These are phyloP conservation scores for Malus hybrid DNA, from an alignment of 331 rosid genomes.

Conservation along the genomic window DNA sequence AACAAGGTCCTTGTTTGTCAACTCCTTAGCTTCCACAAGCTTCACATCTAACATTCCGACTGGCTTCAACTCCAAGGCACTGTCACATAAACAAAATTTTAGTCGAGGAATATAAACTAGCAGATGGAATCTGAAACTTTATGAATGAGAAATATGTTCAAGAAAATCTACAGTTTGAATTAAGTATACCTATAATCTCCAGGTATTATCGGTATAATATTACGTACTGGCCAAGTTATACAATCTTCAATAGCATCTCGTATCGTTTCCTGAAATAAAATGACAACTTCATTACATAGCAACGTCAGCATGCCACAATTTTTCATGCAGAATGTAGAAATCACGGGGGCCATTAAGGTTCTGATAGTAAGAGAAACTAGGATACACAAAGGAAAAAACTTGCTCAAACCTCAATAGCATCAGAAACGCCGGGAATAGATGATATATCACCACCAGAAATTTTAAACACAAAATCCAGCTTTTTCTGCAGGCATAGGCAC, in stretches of 20 bases:
- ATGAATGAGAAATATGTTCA: no score
- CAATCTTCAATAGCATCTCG: conserved; percentile 87
- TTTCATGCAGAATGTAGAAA: no score
- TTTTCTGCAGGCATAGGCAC: conserved; percentile 51
- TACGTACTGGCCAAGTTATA: conserved; percentile 90
- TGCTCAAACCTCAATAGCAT: conserved; percentile 72
- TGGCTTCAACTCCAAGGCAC: conserved; percentile 78
- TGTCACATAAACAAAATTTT: conserved; percentile 9
- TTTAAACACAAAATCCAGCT: conserved; percentile 82
- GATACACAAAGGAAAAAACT: conserved; percentile 1
- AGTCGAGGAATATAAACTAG: neutral
- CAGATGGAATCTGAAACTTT: no score
- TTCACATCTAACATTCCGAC: conserved; percentile 78
- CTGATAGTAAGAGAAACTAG: neutral
- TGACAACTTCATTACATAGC: neutral
- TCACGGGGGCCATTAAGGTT: neutral
- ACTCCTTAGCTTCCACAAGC: conserved; percentile 82
- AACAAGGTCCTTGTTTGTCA: conserved; percentile 62
- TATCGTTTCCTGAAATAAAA: conserved; percentile 61
- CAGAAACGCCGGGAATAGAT: conserved; percentile 73
- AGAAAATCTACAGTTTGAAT: neutral
- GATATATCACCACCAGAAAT: conserved; percentile 77
- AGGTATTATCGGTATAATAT: conserved; percentile 65
- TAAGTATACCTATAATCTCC: conserved; percentile 79
- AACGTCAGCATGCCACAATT: neutral